Conservation (phyloP, 371 early-diverging fungal species). For the Mortierella sp. region DNA sequence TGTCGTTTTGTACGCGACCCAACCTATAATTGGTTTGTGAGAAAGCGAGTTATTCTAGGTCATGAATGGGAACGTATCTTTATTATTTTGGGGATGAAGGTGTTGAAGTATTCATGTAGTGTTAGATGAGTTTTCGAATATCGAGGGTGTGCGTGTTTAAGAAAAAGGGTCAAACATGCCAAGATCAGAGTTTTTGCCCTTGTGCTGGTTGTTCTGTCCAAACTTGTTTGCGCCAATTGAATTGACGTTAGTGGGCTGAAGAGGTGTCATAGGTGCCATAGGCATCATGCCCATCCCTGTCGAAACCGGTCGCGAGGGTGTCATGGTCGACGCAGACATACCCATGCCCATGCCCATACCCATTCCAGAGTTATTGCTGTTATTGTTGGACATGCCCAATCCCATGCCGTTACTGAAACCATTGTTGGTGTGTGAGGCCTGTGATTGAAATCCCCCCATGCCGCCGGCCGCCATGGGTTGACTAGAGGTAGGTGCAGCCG, state of each 20-base stretch:
- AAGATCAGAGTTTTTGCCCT: conserved; percentile 56
- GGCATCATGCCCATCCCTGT: conserved; percentile 36
- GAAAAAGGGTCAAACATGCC: conserved; percentile 60
- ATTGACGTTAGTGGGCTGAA: conserved; percentile 39
- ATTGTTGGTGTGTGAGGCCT: conserved; percentile 24
- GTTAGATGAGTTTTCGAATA: not conserved
- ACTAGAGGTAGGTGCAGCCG: conserved; percentile 24
- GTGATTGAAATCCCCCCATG: conserved; percentile 48
- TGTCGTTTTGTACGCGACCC: no score
- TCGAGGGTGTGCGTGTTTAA: conserved; percentile 5
- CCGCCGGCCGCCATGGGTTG: conserved; percentile 35
- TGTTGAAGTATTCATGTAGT: not conserved
- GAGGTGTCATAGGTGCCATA: conserved; percentile 39
- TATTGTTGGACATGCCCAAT: conserved; percentile 34
- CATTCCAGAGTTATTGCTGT: conserved; percentile 1
- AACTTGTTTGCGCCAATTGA: conserved; percentile 12
- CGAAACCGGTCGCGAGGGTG: not conserved
- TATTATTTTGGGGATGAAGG: not conserved
- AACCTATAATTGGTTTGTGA: not conserved
- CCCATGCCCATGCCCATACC: conserved; percentile 10
- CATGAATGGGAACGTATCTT: not conserved
- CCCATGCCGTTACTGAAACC: conserved; percentile 27
- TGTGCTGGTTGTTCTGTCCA: conserved; percentile 26
- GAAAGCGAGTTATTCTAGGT: not conserved
- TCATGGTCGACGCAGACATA: not conserved